Evolutionary conservation across 2,329 filamentous ascomycete genomes (phyloP).

Genomic region (Phoma sp.): DNA sequence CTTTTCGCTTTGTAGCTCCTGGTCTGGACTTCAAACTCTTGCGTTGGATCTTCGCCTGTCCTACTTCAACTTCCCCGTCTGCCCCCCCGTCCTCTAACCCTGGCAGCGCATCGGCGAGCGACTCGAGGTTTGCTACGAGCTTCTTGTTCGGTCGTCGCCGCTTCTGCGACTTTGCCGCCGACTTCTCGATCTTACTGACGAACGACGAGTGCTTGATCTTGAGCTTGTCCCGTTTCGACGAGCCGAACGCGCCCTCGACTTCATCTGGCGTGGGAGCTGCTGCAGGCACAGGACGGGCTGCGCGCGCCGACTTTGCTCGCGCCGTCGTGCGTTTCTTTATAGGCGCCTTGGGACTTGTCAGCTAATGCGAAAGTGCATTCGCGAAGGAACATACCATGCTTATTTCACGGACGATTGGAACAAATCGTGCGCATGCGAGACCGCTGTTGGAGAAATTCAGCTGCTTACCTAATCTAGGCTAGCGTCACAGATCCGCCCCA

Average conservation of each 20-base stretch:
- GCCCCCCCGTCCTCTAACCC: conserved; percentile 56
- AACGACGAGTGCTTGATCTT: conserved; percentile 82
- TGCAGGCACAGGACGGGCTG: conserved; percentile 28
- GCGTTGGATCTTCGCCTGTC: conserved; percentile 70
- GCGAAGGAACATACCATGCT: not conserved
- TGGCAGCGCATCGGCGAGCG: conserved; percentile 81
- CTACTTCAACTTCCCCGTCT: conserved; percentile 40
- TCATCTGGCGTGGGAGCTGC: conserved; percentile 41
- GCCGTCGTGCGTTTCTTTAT: conserved; percentile 47
- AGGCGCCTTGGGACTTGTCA: conserved; percentile 34
- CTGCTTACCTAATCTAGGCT: conserved; percentile 18
- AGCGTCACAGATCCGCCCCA: not conserved
- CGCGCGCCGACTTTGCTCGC: conserved; percentile 43
- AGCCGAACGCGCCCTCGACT: conserved; percentile 62
- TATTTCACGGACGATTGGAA: not conserved
- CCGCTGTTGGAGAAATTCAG: conserved; percentile 2
- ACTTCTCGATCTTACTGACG: conserved; percentile 75
- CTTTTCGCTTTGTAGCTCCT: conserved; percentile 83
- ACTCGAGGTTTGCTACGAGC: conserved; percentile 75
- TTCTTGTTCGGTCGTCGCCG: conserved; percentile 76
- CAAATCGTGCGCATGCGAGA: not conserved
- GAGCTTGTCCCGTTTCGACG: conserved; percentile 83
- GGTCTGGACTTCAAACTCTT: conserved; percentile 70
- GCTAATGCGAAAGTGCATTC: not conserved
- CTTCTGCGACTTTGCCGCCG: conserved; percentile 62